Percentiles rank a stretch among this genome's conserved stretches.
Conservation (phyloP, 495 filamentous ascomycete genomes). For the Stereocaulon alpinum region DNA sequence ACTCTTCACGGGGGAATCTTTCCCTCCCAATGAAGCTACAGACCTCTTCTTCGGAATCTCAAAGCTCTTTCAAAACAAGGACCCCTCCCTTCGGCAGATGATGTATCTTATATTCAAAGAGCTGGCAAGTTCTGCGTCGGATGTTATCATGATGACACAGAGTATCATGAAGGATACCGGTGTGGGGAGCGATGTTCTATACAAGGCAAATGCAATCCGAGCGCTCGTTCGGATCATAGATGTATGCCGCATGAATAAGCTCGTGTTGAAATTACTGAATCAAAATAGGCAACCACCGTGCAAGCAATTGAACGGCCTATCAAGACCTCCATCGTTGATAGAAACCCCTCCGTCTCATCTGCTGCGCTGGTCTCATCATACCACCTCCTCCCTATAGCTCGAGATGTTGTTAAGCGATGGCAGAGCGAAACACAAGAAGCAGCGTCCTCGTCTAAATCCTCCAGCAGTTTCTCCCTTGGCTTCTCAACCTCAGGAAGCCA, state of each 20-base stretch:
- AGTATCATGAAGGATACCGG: conserved; percentile 99
- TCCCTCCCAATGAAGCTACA: conserved; percentile 94
- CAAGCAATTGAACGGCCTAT: conserved; percentile 97
- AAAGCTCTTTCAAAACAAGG: conserved; percentile 99
- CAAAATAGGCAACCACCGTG: conserved; percentile 73
- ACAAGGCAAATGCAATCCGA: conserved; percentile 92
- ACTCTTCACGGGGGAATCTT: conserved; percentile 91
- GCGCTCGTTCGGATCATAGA: conserved; percentile 96
- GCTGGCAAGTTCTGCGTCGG: conserved; percentile 88
- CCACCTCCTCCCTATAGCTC: conserved; percentile 90
- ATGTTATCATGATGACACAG: conserved; percentile 99
- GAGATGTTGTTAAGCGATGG: conserved; percentile 94
- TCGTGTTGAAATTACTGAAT: conserved; percentile 11
- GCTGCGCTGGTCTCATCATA: conserved; percentile 96
- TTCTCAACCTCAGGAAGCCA: conserved; percentile 64
- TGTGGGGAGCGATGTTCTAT: conserved; percentile 88
- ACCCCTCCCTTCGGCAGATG: conserved; percentile 97
- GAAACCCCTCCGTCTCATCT: conserved; percentile 94
- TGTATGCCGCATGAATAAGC: conserved; percentile 45
- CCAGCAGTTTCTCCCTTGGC: conserved; percentile 76
- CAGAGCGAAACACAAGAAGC: conserved; percentile 98
- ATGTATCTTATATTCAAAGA: conserved; percentile 97
- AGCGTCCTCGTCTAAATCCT: conserved; percentile 78
- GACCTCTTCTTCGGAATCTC: conserved; percentile 99
- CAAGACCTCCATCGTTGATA: conserved; percentile 99